Base-by-base conservation (phyloP, 441 rosid genomes). In the Aquilaria agallochum region DNA sequence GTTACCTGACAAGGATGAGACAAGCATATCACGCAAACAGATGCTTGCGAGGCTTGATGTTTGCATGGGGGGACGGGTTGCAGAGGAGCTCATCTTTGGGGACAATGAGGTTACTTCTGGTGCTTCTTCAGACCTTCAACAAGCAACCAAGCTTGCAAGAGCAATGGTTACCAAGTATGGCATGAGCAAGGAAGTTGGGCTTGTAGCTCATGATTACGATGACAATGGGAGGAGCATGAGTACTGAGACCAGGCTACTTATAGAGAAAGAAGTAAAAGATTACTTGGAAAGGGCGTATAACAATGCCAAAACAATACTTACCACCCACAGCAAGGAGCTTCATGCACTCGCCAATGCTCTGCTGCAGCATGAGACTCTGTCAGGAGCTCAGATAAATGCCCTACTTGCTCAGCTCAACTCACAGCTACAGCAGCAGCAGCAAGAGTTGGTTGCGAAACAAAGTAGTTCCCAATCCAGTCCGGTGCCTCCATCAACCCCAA, bases 11-110 rank as follows among this genome's bases (percentile, higher is more conserved):
- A 78, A 82, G 84, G 97, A 94, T 56, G 71, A 89, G 74, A 84
- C 84, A 0, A 86, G 86, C 60, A 64, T 74, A 30, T 84, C 96
- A 2, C 72, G 86, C 51, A 94, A 86, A 69, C 97, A 91, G 81
- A 91, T 94, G 99, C 96, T 94, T 71, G 99, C 99, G 42, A 76
- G 90, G 58, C 96, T 94, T 42, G 94, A 94, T 72, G 94, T 94
- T 54, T 78, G 84, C 77, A 86, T 94, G 96, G 99, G 96, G 10
- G 96, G 99, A 1, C 76, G 97, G 14, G 99, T 87, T 27, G 99
- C 97, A 0, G 99, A 95, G 55, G 99, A 91, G 78, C 87, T 95
- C 60, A 86, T 95, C 44, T 95, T 94, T 56, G 96, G 97, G 55
- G 97, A 95, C 31, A 87, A 81, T 45, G 97, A 91, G 65, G 96